Percentiles rank a stretch among this genome's conserved stretches.
Conservation (phyloP, 2,329 filamentous ascomycete species). For the Diaporthe longicolla region DNA sequence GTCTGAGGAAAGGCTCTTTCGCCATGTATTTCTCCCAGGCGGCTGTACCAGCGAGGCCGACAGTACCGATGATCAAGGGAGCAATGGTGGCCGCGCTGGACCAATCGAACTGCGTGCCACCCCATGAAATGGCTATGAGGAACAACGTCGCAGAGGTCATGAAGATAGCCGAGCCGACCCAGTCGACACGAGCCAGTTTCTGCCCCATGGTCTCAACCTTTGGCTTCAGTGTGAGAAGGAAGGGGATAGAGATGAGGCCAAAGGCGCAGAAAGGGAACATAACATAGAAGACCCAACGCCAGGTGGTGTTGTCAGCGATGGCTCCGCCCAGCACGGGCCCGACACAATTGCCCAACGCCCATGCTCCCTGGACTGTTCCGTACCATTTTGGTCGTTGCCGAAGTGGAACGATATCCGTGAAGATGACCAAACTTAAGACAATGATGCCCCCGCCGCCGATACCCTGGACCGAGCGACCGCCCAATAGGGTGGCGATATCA, state of each 20-base stretch:
- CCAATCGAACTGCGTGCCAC: conserved; percentile 61
- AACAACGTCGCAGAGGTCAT: conserved; percentile 59
- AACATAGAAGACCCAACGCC: conserved; percentile 65
- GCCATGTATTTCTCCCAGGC: conserved; percentile 55
- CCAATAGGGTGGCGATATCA: conserved; percentile 52
- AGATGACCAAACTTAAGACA: conserved; percentile 56
- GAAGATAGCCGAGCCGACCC: conserved; percentile 61
- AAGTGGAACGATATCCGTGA: conserved; percentile 59
- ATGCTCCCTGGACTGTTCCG: conserved; percentile 54
- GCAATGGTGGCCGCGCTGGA: conserved; percentile 55
- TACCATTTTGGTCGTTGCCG: conserved; percentile 59
- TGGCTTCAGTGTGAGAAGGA: conserved; percentile 58
- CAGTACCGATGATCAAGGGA: conserved; percentile 59
- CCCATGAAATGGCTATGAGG: conserved; percentile 63
- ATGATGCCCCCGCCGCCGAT: conserved; percentile 59
- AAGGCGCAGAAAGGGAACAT: conserved; percentile 61
- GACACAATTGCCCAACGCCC: conserved; percentile 57
- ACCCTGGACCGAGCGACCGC: conserved; percentile 57
- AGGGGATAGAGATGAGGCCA: conserved; percentile 56
- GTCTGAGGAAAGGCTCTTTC: conserved; percentile 51
- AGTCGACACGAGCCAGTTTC: conserved; percentile 60
- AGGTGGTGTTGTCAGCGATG: conserved; percentile 54
- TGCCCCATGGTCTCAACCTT: conserved; percentile 49
- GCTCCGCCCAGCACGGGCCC: conserved; percentile 57
- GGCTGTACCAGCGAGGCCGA: conserved; percentile 55